Evolutionary conservation across 2,329 filamentous ascomycete species (phyloP), one percentile per base, ranked within the genome.

Genomic region (Tothia fuscella): DNA sequence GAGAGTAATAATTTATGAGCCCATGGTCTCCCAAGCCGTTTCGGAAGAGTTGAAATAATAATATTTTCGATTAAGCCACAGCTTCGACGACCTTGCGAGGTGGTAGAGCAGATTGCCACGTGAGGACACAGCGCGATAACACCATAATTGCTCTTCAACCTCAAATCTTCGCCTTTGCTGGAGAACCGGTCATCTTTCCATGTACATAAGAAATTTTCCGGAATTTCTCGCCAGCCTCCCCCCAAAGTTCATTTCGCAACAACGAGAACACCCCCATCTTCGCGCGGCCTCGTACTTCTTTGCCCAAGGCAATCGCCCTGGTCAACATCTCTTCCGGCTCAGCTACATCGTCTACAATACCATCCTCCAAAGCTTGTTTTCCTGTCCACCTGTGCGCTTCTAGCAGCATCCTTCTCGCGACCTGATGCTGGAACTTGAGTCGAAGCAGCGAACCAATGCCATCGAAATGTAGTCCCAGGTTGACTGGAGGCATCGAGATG

Each of bases 321-420:
- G 65, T 59, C 13, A 70, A 50, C 67, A 74, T 72, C 47, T 59
- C 47, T 29, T 62, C 65, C 4, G 69, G 69, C 43, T 63, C 57
- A 3, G 65, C 67, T 45, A 73, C 52, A 34, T 59, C 63, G 54
- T 75, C 70, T 4, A 75, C 70, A 43, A 74, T 67, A 0, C 70
- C 70, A 51, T 74, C 71, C 44, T 59, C 53, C 5, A 69, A 45
- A 2, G 71, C 71, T 45, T 70, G 61, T 46, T 64, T 59, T 0
- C 67, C 69, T 0, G 71, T 75, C 69, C 68, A 75, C 29, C 55
- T 59, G 43, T 74, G 66, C 14, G 70, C 71, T 50, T 74, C 70
- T 3, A 74, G 58, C 22, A 74, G 53, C 70, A 74, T 73, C 50
- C 71, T 72, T 4, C 69, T 56, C 12, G 70, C 69, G n/a, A 73